Evolutionary conservation across 1,284 basidiomycete genomes (phyloP).

Genomic region (Tylopilus sp.): DNA sequence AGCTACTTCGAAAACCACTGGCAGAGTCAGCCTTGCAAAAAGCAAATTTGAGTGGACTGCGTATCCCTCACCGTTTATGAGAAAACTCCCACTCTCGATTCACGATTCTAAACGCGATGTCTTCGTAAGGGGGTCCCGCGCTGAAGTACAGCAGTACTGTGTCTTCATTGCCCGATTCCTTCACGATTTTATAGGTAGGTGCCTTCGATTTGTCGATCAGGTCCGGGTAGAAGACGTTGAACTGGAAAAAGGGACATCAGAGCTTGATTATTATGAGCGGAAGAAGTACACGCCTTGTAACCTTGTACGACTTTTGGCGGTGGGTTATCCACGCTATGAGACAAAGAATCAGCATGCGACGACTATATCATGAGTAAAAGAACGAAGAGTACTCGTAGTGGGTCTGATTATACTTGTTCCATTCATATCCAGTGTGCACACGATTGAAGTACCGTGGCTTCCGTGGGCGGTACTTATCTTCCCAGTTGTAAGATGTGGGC

Average conservation of each 20-base stretch:
- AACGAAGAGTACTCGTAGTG: conserved; percentile 87
- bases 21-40: conserved; percentile 15
- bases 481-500: conserved; percentile 90
- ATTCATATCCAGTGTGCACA: conserved; percentile 99
- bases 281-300: conserved; percentile 71
- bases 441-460: conserved; percentile 99
- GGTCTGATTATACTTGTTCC: conserved; percentile 99
- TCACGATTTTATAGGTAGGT: conserved; percentile 91
- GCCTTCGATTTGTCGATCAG: conserved; percentile 96
- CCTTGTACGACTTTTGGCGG: conserved; percentile 98
- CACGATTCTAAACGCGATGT: conserved; percentile 97
- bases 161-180: conserved; percentile 90
- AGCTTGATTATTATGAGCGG: conserved; percentile 14
- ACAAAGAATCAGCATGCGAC: conserved; percentile 13
- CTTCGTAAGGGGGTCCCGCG: conserved; percentile 98
- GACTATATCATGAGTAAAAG: conserved; percentile 1
- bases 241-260: conserved; percentile 42
- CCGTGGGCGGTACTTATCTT: conserved; percentile 97
- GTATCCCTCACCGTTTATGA: conserved; percentile 72
- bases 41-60: not conserved
- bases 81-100: conserved; percentile 98
- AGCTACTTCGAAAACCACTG: conserved; percentile 82
- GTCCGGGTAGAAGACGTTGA: conserved; percentile 95
- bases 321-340: conserved; percentile 82
- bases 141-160: conserved; percentile 92